These are phyloP conservation scores for Suillus bovinus DNA, from an alignment of 768 basidiomycete species.

Conservation along the genomic window DNA sequence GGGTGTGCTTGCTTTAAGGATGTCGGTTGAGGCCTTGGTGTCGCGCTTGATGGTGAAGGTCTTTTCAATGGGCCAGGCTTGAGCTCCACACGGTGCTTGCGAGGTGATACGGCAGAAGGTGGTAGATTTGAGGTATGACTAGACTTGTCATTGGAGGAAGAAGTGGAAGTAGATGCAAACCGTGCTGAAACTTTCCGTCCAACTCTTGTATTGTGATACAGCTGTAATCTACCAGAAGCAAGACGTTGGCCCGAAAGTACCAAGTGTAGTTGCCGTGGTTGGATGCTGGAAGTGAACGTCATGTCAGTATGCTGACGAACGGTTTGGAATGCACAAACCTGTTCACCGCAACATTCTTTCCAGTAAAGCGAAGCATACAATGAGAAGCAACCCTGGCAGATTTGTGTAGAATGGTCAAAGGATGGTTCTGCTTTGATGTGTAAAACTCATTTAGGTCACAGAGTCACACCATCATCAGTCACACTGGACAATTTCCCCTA, in stretches of 20 bases:
- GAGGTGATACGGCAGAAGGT: constrained; percentile 25
- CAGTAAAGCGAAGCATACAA: constrained; percentile 42
- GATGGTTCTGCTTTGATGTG: too few relatives aligned
- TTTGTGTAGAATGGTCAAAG: not conserved
- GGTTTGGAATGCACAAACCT: constrained; percentile 28
- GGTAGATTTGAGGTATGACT: constrained; percentile 24
- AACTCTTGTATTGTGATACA: not conserved
- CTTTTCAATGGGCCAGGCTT: constrained; percentile 64
- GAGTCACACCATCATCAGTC: not conserved
- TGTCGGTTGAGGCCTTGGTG: constrained; percentile 25
- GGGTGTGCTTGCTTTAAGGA: constrained; percentile 24
- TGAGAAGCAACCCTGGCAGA: constrained; percentile 12
- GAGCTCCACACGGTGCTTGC: constrained; percentile 54
- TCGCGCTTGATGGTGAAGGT: constrained; percentile 23
- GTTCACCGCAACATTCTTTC: constrained; percentile 39
- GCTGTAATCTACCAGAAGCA: constrained; percentile 11
- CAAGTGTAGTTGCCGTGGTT: not conserved
- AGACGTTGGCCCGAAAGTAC: constrained; percentile 7
- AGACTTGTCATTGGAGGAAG: constrained; percentile 19
- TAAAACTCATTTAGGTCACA: not conserved
- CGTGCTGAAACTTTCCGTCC: not conserved
- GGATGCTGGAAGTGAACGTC: not conserved
- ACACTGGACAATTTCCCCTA: not conserved
- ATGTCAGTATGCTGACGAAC: not conserved
- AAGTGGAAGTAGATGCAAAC: constrained; percentile 26